phyloP scores from a whole-genome alignment of 2,329 filamentous ascomycete species.

The Sarocladium kiliense region DNA sequence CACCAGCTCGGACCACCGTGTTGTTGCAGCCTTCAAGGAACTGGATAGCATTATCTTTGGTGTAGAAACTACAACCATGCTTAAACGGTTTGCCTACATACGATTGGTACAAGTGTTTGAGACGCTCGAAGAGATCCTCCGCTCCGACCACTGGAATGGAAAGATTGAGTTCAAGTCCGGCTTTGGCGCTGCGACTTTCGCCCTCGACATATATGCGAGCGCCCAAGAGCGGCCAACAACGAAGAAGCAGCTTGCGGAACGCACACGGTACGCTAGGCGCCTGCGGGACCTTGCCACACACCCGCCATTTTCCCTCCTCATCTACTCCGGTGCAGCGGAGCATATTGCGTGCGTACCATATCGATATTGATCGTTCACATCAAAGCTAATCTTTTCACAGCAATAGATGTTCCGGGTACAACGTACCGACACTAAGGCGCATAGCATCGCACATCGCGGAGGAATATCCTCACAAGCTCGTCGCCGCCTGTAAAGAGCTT shows the following conservation, averaged over 20 bases:
- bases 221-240: not conserved
- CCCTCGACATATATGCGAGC: not conserved
- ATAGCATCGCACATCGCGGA: not conserved
- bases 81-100: not conserved
- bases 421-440: not conserved
- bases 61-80: not conserved
- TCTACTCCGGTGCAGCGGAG: not conserved
- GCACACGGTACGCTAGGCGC: not conserved
- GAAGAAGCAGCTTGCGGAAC: not conserved
- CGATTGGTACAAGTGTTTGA: not conserved
- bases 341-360: not conserved
- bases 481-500: not conserved
- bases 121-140: not conserved
- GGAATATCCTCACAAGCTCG: not conserved
- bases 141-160: not conserved
- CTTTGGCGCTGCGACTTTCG: not conserved
- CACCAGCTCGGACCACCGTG: not conserved
- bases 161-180: not conserved
- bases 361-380: not conserved
- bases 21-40: not conserved
- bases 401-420: not conserved
- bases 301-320: not conserved
- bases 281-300: not conserved
- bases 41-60: not conserved
- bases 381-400: not conserved